These are phyloP conservation scores for Apocynum venetum DNA, from an alignment of 257 asterid species.

Conservation along the genomic window DNA sequence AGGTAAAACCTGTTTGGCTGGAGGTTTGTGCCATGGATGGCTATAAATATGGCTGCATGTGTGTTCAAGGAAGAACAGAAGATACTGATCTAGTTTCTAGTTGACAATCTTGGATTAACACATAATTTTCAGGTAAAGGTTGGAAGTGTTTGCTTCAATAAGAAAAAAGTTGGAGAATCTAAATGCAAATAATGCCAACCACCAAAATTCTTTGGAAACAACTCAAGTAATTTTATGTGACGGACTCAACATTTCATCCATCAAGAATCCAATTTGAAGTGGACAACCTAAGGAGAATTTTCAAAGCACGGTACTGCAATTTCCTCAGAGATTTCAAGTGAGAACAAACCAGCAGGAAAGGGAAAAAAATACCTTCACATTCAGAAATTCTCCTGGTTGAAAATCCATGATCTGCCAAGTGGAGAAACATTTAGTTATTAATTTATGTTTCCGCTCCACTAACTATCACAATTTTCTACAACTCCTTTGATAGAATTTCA, in stretches of 20 bases:
- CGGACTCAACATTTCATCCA: background rate
- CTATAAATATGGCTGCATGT: background rate
- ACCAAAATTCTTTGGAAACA: background rate
- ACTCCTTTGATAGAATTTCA: background rate
- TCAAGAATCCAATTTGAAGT: background rate
- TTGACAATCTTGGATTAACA: background rate
- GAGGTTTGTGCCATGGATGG: background rate
- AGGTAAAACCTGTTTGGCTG: background rate
- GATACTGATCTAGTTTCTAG: background rate
- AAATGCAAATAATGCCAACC: background rate
- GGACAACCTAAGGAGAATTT: background rate
- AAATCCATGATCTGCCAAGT: slow-evolving; percentile 88
- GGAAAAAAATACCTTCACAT: slow-evolving; percentile 64
- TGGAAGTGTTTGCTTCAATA: background rate
- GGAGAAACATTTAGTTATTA: background rate
- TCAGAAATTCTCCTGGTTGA: slow-evolving; percentile 95
- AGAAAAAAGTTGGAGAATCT: background rate
- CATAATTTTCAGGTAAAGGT: background rate
- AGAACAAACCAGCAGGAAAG: slow-evolving; percentile 5
- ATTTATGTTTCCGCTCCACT: background rate
- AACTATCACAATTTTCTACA: background rate
- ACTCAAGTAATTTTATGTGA: background rate
- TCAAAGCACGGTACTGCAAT: no score
- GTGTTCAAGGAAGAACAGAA: background rate
- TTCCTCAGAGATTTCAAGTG: background rate